These are phyloP conservation scores for Mayamaea pseudoterrestris DNA, from an alignment of 108 stramenopile species.

Conservation along the genomic window DNA sequence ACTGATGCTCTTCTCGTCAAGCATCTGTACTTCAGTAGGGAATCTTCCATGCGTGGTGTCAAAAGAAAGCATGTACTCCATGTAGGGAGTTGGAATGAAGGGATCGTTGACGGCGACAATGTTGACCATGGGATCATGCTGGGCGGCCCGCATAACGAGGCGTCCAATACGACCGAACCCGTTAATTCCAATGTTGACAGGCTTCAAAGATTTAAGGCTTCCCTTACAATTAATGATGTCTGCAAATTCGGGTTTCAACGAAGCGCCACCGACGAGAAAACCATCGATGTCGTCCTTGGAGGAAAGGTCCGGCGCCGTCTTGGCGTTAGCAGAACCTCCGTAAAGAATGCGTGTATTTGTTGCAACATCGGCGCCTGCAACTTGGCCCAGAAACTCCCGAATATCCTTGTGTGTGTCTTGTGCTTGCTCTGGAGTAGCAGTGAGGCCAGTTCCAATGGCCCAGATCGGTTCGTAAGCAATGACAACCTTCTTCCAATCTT, in stretches of 20 bases:
- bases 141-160: constrained; percentile 92
- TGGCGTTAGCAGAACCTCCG: constrained; percentile 87
- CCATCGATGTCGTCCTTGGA: constrained; percentile 97
- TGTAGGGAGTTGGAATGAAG: constrained; percentile 80
- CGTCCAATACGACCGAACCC: constrained; percentile 99
- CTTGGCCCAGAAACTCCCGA: constrained; percentile 72
- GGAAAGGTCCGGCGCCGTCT: constrained; percentile 87
- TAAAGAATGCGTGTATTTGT: constrained; percentile 83
- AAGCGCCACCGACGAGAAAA: constrained; percentile 98
- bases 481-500: constrained; percentile 80
- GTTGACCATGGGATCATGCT: constrained; percentile 78
- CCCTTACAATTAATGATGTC: constrained; percentile 89
- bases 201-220: constrained; percentile 40
- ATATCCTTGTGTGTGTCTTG: constrained; percentile 87
- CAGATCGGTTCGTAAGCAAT: constrained; percentile 95
- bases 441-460: constrained; percentile 98
- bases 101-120: constrained; percentile 97
- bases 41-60: constrained; percentile 91
- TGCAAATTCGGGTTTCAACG: constrained; percentile 93
- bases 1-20: constrained; percentile 44
- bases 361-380: constrained; percentile 82
- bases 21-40: constrained; percentile 47
- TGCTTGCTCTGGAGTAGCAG: constrained; percentile 93
- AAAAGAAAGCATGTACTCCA: constrained; percentile 91
- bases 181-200: constrained; percentile 81